A percentile compares a stretch with the other conserved stretches of the same genome.
Evolutionary conservation across 768 basidiomycete genomes (phyloP).

Genomic region (Lactifluus rugatus): DNA sequence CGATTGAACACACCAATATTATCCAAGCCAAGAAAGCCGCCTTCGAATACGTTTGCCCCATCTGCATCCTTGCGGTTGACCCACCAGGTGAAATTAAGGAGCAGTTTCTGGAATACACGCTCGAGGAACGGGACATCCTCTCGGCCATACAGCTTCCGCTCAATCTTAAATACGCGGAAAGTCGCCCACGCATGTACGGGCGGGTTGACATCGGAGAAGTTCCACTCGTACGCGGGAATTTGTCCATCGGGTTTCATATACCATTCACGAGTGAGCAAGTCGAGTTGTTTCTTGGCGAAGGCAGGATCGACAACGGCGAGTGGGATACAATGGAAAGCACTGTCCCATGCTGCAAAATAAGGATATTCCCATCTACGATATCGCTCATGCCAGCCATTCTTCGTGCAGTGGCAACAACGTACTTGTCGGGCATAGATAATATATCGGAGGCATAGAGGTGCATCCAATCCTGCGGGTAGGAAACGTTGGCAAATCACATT

Average conservation of each 20-base stretch:
- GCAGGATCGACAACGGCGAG: constrained; percentile 90
- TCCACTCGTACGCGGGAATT: constrained; percentile 99
- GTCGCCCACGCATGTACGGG: constrained; percentile 99
- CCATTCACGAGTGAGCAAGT: constrained; percentile 95
- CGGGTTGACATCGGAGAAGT: constrained; percentile 96
- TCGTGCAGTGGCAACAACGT: constrained; percentile 18
- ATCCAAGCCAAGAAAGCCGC: constrained; percentile 95
- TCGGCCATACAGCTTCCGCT: constrained; percentile 85
- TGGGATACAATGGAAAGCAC: constrained; percentile 98
- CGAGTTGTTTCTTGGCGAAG: constrained; percentile 97
- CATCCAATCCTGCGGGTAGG: constrained; percentile 69
- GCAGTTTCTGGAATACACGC: constrained; percentile 94
- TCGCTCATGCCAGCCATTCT: constrained; percentile 1
- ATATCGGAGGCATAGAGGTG: constrained; percentile 95
- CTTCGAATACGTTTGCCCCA: constrained; percentile 96
- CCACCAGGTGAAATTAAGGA: constrained; percentile 99
- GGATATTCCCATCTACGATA: constrained; percentile 87
- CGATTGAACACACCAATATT: constrained; percentile 98
- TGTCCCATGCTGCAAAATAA: constrained; percentile 98
- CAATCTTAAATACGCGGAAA: constrained; percentile 98
- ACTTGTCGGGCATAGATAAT: constrained; percentile 99
- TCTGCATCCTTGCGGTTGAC: constrained; percentile 95
- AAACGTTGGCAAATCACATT: not conserved
- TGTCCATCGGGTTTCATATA: constrained; percentile 99
- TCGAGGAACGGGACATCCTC: constrained; percentile 92